Evolutionary conservation across 1,284 basidiomycete species (phyloP), one percentile per base, ranked within the genome.

Genomic region (Leccinum pseudoinsigne): DNA sequence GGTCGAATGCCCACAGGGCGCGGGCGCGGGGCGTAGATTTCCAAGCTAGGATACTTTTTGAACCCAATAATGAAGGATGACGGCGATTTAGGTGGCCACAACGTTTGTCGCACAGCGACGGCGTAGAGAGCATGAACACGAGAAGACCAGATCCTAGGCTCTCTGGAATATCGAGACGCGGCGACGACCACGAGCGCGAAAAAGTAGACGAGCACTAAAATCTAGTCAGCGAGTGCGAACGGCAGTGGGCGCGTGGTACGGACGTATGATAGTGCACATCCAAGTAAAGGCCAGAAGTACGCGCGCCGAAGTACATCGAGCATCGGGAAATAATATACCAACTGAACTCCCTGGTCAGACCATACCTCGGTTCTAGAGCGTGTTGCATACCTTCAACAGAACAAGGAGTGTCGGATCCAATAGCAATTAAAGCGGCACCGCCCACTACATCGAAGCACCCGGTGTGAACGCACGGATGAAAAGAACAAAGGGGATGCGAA

Each of bases 281-380:
- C 90, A 92, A 51, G 84, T 79, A 69, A 90, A 89, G 5, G 81
- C 86, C 66, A 86, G 73, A 40, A 91, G 76, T 28, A 88, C 78
- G 60, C 74, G 79, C 21, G 80, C 78, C n/a, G 90, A 89, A 9
- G 74, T 72, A 71, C 90, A 92, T n/a, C 58, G 16, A 23, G 40
- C 59, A 61, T 63, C 21, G 34, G 59, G 18, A 14, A 57, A 55
- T 40, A 51, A 55, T 38, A 51, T 2, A 23, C 45, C 56, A 47
- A 36, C 67, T 69, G 38, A 57, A 47, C 38, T 38, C 4, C 55
- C 42, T 57, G 57, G 61, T 74, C 31, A 73, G 66, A 57, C 16
- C 9, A 3, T 10, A 31, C n/a, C 11, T 55, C 14, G 16, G 31
- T 31, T 58, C 53, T 38, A 11, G 34, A 42, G 10, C 11, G 21